Evolutionary conservation across 495 filamentous ascomycete genomes (phyloP), one percentile per base, ranked within the genome.

Genomic region (Penicillium robsamsonii): DNA sequence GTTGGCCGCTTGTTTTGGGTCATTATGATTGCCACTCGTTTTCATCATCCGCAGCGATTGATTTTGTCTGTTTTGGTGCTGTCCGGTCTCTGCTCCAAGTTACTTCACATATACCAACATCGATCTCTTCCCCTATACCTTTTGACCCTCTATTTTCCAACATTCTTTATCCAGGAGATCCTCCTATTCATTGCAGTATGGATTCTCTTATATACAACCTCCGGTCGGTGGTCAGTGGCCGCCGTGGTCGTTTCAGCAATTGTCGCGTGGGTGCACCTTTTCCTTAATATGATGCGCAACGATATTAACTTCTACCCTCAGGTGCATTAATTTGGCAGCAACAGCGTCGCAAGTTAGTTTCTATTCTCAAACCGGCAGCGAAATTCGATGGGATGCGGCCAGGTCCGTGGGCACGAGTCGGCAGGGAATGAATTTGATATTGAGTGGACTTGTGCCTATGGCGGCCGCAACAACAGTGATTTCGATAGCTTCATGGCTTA

Each of bases 311-410:
- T 3, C 15, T 24, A 17, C 17, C n/a, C 15, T 15, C 12, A 66
- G 63, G 48, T 49, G n/a, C 15, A 55, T 48, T 41, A 37, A 33
- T 18, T 43, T 63, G 11, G 13, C 50, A 38, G 63, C 61, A 18
- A 56, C 60, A 11, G 49, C 63, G 8, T 66, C 63, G 12, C 60
- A 66, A 29, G 24, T 66, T 27, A 62, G 60, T 12, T 66, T 66
- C 20, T 66, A 63, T 40, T 56, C 42, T 22, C 57, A 58, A 12
- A 66, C 63, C 22, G 57, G 63, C 20, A 59, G 57, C 31, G 63
- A 66, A 45, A 55, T 66, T 37, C 60, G 57, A 53, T 66, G 63
- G 63, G 57, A 61, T 42, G 57, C 60, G 8, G 63, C 63, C 37
- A 52, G 55, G 12, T 63, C 55, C 12, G 54, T 66, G 40, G 63